phyloP scores from a whole-genome alignment of 2,329 filamentous ascomycete genomes.

The Chaetomiaceae sp. region DNA sequence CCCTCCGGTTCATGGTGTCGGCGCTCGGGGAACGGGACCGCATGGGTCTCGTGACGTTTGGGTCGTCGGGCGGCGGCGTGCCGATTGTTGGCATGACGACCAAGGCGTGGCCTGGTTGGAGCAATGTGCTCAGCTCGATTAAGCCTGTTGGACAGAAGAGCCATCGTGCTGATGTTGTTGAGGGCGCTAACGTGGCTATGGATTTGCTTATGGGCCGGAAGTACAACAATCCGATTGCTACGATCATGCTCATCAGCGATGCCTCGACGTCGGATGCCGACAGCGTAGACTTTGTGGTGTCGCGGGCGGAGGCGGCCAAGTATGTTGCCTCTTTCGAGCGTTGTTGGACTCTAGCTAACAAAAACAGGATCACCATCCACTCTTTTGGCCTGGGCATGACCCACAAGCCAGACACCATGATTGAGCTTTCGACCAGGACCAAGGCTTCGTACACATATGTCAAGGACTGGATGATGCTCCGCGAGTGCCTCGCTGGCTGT shows the following conservation, averaged over 20 bases:
- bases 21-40: constrained; percentile 88
- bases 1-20: constrained; percentile 85
- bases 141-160: constrained; percentile 95
- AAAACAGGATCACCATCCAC: constrained; percentile 87
- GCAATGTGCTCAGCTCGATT: constrained; percentile 78
- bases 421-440: constrained; percentile 88
- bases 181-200: constrained; percentile 97
- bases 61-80: constrained; percentile 87
- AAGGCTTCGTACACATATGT: constrained; percentile 98
- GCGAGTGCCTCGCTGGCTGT: constrained; percentile 91
- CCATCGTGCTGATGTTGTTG: constrained; percentile 90
- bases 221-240: constrained; percentile 89
- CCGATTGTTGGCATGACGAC: constrained; percentile 98
- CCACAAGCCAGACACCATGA: constrained; percentile 98
- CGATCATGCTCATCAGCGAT: constrained; percentile 95
- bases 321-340: constrained; percentile 42
- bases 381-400: constrained; percentile 95
- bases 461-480: constrained; percentile 99
- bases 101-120: constrained; percentile 90
- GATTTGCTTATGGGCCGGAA: constrained; percentile 97
- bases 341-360: no score
- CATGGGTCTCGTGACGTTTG: constrained; percentile 96
- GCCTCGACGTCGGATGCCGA: constrained; percentile 91
- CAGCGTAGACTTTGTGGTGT: constrained; percentile 96
- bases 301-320: constrained; percentile 94